Evolutionary conservation across 164 flowering plant genomes (phyloP), one percentile per base, ranked within the genome.

Genomic region (Vitis labrusca): DNA sequence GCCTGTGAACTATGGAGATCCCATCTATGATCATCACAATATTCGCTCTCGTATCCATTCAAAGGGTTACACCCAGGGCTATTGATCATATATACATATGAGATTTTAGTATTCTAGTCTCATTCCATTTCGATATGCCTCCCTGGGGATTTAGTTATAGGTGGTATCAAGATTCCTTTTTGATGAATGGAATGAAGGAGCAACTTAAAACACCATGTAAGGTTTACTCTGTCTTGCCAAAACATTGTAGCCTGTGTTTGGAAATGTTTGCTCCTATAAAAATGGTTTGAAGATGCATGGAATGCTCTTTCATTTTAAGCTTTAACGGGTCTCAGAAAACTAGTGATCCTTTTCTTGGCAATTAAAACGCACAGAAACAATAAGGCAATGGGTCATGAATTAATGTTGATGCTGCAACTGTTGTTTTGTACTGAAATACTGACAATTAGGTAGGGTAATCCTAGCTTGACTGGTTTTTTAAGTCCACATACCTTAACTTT

Each of bases 1-100:
- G 79, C 88, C 94, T 57, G 78, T 86, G 13, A 82, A 90, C 61
- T 85, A 88, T 77, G 89, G 88, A 47, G 80, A 78, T 77, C 73
- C 85, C 6, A 48, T 73, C 11, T 81, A 73, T 75, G 76, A 81
- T 71, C 85, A 82, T 68, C 85, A 85, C 53, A 84, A 80, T 64
- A 65, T 89, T 48, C 90, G 85, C 8, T 59, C 76, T 32, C 82
- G 92, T 59, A 30, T 76, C 69, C 78, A 76, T 68, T 77, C 74
- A 37, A 73, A 54, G 77, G 86, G 86, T 48, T 83, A 83, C 69
- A 51, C 59, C 32, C 61, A 71, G 56, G 84, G 82, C 15, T 78
- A 77, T 66, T 83, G 78, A 77, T 66, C 61, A 27, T 72, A 65
- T 81, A 70, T 76, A 71, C 64, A 49, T 74, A 63, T 65, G 65